Conservation (phyloP, 495 filamentous ascomycete species). For the Podospora fimiseda region DNA sequence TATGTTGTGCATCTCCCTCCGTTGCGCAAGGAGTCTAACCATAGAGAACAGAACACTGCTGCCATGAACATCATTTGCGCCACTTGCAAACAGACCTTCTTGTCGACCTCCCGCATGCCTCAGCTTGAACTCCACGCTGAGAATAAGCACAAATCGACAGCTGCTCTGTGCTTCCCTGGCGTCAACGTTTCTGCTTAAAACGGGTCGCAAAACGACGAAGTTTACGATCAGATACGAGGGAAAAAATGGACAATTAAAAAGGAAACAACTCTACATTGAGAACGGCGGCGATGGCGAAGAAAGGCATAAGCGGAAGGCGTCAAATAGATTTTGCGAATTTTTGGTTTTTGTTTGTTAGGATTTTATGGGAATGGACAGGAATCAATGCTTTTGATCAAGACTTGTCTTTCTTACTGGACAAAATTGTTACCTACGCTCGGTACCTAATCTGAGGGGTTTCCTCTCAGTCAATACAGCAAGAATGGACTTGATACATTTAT, state of each 20-base stretch:
- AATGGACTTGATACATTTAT: no score
- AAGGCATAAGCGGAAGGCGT: constrained; percentile 14
- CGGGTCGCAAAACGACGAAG: neutral
- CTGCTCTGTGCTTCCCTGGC: constrained; percentile 48
- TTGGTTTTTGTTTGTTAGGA: neutral
- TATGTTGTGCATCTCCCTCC: no score
- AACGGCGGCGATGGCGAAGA: neutral
- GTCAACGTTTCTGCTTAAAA: constrained; percentile 26
- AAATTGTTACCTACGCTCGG: no score
- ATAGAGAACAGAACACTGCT: constrained; percentile 36
- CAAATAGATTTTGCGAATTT: constrained; percentile 1
- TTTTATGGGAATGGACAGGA: no score
- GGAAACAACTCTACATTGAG: neutral
- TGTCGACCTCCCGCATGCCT: constrained; percentile 46
- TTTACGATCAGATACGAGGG: constrained; percentile 5
- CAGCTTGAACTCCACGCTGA: constrained; percentile 45
- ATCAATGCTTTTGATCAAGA: neutral
- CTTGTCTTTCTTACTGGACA: neutral
- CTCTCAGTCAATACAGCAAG: no score
- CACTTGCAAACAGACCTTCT: constrained; percentile 51
- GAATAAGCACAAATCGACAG: constrained; percentile 50
- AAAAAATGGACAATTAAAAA: neutral
- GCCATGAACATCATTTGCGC: constrained; percentile 53
- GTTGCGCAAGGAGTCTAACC: constrained; percentile 8
- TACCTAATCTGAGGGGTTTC: no score